A percentile compares a stretch with the other conserved stretches of the same genome.
phyloP scores from a whole-genome alignment of 352 stramenopile genomes.

The Phytophthora crassamura region DNA sequence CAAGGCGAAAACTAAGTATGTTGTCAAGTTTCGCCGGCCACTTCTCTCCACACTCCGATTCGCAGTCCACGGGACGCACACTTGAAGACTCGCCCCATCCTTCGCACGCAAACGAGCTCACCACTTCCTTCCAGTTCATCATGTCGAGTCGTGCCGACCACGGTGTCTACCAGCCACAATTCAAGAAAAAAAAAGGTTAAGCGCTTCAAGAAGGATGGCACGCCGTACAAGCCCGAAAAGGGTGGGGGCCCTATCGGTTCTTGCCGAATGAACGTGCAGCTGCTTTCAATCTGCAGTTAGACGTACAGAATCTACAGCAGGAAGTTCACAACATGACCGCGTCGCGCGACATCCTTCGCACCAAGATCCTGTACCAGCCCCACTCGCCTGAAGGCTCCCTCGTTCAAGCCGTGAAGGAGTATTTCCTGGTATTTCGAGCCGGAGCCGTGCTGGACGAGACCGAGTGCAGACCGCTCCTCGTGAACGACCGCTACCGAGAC shows the following conservation, averaged over 20 bases:
- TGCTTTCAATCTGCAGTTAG: conserved; percentile 44
- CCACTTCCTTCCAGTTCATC: too few relatives aligned
- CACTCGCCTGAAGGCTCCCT: conserved; percentile 37
- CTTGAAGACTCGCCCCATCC: too few relatives aligned
- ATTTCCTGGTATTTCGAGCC: conserved; percentile 34
- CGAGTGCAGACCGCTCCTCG: too few relatives aligned
- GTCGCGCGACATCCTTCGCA: conserved; percentile 34
- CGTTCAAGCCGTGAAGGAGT: conserved; percentile 29
- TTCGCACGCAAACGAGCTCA: too few relatives aligned
- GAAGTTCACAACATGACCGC: conserved; percentile 42
- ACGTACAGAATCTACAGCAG: conserved; percentile 47
- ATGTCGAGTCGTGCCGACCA: too few relatives aligned
- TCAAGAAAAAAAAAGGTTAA: not conserved
- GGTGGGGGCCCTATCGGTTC: conserved; percentile 26
- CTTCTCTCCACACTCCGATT: too few relatives aligned
- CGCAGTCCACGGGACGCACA: too few relatives aligned
- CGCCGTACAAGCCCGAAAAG: conserved; percentile 7
- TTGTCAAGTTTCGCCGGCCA: too few relatives aligned
- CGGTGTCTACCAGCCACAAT: conserved; percentile 9
- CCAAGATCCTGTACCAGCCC: conserved; percentile 29
- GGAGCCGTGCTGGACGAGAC: conserved; percentile 6
- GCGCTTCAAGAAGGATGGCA: conserved; percentile 8
- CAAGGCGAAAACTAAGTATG: too few relatives aligned
- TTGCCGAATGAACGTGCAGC: conserved; percentile 38
- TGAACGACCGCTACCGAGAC: conserved; percentile 5